These are phyloP conservation scores for Glaciozyma antarctica DNA, from an alignment of 768 basidiomycete genomes.

Conservation along the genomic window DNA sequence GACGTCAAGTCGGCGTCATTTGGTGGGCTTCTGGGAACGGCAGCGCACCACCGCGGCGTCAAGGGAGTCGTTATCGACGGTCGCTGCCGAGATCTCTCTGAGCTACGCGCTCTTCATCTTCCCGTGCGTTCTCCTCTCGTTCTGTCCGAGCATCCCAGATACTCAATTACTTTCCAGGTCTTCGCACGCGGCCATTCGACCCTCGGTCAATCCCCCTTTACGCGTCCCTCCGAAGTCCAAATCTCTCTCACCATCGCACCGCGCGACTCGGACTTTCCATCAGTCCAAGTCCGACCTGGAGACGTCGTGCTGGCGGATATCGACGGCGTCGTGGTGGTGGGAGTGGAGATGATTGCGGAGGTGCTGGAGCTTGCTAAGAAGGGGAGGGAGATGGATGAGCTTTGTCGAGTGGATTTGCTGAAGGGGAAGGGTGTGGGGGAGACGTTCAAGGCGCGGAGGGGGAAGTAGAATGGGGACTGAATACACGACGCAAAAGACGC, in stretches of 20 bases:
- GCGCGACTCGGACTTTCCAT: slow-evolving; percentile 39
- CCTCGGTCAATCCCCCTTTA: slow-evolving; percentile 74
- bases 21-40: slow-evolving; percentile 40
- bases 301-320: slow-evolving; percentile 80
- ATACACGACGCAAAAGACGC: no score
- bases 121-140: slow-evolving; percentile 43
- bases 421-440: slow-evolving; percentile 63
- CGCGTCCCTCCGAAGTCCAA: slow-evolving; percentile 66
- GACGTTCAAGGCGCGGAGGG: slow-evolving; percentile 47
- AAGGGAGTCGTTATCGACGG: slow-evolving; percentile 60
- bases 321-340: slow-evolving; percentile 80
- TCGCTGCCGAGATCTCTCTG: slow-evolving; percentile 70
- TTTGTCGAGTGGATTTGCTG: slow-evolving; percentile 63
- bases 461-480: no score
- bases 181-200: slow-evolving; percentile 75
- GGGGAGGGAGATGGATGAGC: slow-evolving; percentile 57
- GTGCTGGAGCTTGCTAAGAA: slow-evolving; percentile 54
- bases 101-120: slow-evolving; percentile 60
- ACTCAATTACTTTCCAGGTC: slow-evolving; percentile 38
- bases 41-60: slow-evolving; percentile 60
- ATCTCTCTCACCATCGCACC: slow-evolving; percentile 50
- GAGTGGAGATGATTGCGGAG: slow-evolving; percentile 47
- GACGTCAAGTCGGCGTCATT: slow-evolving; percentile 19
- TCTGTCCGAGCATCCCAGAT: background rate
- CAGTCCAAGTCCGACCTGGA: slow-evolving; percentile 56